A percentile compares a stretch with the other conserved stretches of the same genome.
Conservation (phyloP, 768 basidiomycete species). For the Suillus bovinus region DNA sequence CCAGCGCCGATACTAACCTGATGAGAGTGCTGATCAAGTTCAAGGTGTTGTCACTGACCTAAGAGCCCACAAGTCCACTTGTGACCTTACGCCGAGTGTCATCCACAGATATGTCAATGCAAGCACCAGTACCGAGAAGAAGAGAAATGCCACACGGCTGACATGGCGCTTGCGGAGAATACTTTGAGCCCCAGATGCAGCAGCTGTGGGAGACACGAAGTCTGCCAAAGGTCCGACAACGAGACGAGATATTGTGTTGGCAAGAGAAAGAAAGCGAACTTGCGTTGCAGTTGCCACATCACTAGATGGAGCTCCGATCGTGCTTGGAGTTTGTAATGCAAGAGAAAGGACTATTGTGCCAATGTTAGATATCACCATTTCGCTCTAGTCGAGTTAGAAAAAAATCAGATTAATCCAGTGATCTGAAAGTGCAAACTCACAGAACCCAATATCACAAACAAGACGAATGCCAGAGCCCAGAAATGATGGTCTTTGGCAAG, state of each 20-base stretch:
- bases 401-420: background rate
- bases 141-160: conserved; percentile 64
- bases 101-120: conserved; percentile 56
- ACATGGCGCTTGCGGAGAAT: conserved; percentile 51
- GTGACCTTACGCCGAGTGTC: conserved; percentile 46
- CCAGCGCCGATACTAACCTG: conserved; percentile 60
- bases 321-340: conserved; percentile 31
- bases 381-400: conserved; percentile 44
- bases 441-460: conserved; percentile 60
- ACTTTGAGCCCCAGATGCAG: conserved; percentile 34
- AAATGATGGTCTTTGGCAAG: conserved; percentile 59
- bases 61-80: conserved; percentile 63
- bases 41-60: conserved; percentile 44
- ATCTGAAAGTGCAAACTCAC: conserved; percentile 42
- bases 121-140: conserved; percentile 49
- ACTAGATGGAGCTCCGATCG: conserved; percentile 23
- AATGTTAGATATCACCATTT: conserved; percentile 85
- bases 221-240: conserved; percentile 72
- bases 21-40: conserved; percentile 5
- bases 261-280: conserved; percentile 67
- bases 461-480: conserved; percentile 59
- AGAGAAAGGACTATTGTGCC: conserved; percentile 74
- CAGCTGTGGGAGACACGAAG: conserved; percentile 63
- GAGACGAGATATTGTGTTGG: conserved; percentile 73
- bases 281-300: conserved; percentile 54